Percentiles rank a stretch among this genome's conserved stretches.
phyloP scores from a whole-genome alignment of 1,284 basidiomycete genomes.

The Cystobasidiaceae sp. region DNA sequence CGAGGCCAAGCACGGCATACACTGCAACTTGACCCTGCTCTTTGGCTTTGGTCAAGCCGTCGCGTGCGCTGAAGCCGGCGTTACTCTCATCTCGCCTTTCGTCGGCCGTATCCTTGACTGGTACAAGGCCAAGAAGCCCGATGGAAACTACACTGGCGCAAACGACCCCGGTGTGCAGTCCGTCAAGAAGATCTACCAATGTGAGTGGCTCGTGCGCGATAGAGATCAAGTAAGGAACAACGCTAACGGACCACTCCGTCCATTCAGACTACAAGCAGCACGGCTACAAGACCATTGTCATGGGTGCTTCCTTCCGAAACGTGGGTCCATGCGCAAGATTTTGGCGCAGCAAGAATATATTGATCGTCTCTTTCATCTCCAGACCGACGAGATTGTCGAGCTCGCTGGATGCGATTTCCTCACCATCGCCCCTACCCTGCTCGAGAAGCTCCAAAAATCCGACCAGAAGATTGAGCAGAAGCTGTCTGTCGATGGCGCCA shows the following conservation, averaged over 20 bases:
- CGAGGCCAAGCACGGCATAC: constrained; percentile 85
- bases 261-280: constrained; percentile 92
- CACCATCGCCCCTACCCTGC: constrained; percentile 83
- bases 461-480: constrained; percentile 72
- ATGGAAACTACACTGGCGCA: constrained; percentile 76
- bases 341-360: too few species aligned
- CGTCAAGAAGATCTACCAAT: constrained; percentile 90
- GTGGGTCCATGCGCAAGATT: constrained; percentile 47
- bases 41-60: constrained; percentile 99
- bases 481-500: constrained; percentile 63
- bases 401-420: constrained; percentile 95
- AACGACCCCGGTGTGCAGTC: constrained; percentile 95
- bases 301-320: constrained; percentile 99
- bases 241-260: neutral
- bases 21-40: constrained; percentile 97
- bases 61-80: constrained; percentile 94
- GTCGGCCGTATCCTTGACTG: constrained; percentile 95
- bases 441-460: constrained; percentile 86
- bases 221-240: too few species aligned
- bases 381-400: constrained; percentile 87
- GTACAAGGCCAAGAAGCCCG: constrained; percentile 82
- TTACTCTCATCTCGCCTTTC: constrained; percentile 98
- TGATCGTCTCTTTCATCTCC: constrained; percentile 42
- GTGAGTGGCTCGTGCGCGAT: neutral
- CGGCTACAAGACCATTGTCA: constrained; percentile 97